Evolutionary conservation across 495 filamentous ascomycete genomes (phyloP), one percentile per base, ranked within the genome.

Genomic region (Evernia prunastri): DNA sequence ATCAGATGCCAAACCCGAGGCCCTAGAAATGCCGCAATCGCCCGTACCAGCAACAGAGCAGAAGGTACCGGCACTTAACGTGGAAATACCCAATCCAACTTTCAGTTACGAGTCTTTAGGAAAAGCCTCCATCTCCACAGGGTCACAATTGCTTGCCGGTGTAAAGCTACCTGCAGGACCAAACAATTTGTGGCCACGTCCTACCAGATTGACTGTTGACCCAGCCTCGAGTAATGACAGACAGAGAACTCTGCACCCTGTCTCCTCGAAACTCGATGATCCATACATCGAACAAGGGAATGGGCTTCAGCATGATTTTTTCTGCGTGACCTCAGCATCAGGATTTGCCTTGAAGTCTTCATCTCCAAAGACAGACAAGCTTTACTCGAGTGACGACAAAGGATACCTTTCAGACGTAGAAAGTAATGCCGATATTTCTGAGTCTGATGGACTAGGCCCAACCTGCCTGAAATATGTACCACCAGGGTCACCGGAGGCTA

Each of bases 41-140:
- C 23, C 56, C 1, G 36, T 53, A 10, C 56, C n/a, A 35, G n/a
- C 35, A n/a, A 37, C 56, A 20, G 20, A 23, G 33, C 56, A 42
- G 40, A 45, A 59, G 20, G 51, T 56, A 51, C 62, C 62, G 1
- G 43, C 27, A 8, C 56, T 64, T 42, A 43, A 64, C 45, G 62
- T 64, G 23, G 23, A 64, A 7, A 59, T 51, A 4, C 62, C 62
- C 3, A 58, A 36, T 36, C 25, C 23, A 4, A 51, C 13, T 27
- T 36, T 64, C 33, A 64, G 37, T 42, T 27, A 39, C 20, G 42
- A 63, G 54, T 20, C 25, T 11, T 8, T 40, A 1, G 54, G 27
- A 10, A 23, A 13, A 6, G 3, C 23, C 17, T 18, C 37, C 33
- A 4, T 17, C 29, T 31, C 36, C 11, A n/a, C 4, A 31, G 43